Conservation (phyloP, 495 filamentous ascomycete genomes). For the Ascobolus immersus region DNA sequence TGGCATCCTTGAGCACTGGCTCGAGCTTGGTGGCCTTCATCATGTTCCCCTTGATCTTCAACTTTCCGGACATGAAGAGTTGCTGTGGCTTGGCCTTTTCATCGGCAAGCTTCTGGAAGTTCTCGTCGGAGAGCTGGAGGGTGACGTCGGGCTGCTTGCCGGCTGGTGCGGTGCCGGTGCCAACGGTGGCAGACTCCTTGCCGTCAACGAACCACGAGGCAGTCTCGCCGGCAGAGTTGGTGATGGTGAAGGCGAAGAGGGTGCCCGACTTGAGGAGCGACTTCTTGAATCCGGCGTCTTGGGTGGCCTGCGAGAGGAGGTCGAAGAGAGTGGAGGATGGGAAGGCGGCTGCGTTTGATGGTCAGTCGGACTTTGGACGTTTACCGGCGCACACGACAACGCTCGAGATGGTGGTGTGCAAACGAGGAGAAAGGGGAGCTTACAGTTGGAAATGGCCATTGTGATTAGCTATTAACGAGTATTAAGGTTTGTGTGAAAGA, state of each 20-base stretch:
- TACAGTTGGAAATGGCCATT: too few relatives aligned
- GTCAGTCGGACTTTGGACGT: too few relatives aligned
- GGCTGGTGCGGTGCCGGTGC: conserved; percentile 37
- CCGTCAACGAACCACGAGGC: conserved; percentile 87
- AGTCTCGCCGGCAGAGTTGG: conserved; percentile 55
- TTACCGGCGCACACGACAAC: too few relatives aligned
- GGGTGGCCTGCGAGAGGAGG: conserved; percentile 49
- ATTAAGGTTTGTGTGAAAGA: too few relatives aligned
- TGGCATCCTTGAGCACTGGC: too few relatives aligned
- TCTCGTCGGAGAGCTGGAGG: conserved; percentile 55
- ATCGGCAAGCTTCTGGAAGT: conserved; percentile 55
- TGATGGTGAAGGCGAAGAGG: conserved; percentile 74
- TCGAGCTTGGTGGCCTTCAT: conserved; percentile 99
- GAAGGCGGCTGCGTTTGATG: conserved; percentile 58
- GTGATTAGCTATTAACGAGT: too few relatives aligned
- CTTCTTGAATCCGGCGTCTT: conserved; percentile 42
- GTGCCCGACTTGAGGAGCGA: conserved; percentile 69
- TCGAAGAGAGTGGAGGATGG: conserved; percentile 85
- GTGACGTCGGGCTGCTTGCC: conserved; percentile 68
- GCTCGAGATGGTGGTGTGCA: too few relatives aligned
- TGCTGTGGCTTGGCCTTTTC: conserved; percentile 88
- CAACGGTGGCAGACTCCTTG: conserved; percentile 65
- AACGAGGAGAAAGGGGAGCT: too few relatives aligned
- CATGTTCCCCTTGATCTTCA: conserved; percentile 93
- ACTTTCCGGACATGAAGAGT: conserved; percentile 86